Conservation (phyloP, 768 basidiomycete genomes). For the Trametes maxima region DNA sequence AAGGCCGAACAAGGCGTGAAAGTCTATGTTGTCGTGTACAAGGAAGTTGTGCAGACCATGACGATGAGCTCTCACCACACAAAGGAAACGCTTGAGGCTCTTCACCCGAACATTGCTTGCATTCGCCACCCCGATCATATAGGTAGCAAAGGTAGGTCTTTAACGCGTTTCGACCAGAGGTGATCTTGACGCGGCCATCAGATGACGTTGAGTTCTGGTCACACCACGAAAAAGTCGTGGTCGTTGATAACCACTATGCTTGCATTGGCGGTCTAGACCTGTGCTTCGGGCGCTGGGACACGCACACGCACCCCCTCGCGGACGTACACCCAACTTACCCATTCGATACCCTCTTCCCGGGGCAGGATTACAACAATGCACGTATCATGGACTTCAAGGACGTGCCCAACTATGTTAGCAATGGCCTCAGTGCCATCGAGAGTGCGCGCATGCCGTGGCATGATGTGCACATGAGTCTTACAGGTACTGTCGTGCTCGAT, state of each 20-base stretch:
- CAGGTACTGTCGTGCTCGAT: conserved; percentile 84
- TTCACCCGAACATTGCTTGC: conserved; percentile 86
- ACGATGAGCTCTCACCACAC: conserved; percentile 85
- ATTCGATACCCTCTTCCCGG: conserved; percentile 81
- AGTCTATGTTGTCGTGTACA: conserved; percentile 91
- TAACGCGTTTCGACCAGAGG: background rate
- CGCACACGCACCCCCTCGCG: conserved; percentile 84
- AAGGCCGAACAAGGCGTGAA: conserved; percentile 94
- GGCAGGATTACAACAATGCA: conserved; percentile 93
- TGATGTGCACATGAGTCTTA: conserved; percentile 89
- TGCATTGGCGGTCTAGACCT: conserved; percentile 94
- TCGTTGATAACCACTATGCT: conserved; percentile 84
- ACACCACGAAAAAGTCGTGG: conserved; percentile 90
- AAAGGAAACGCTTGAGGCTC: conserved; percentile 75
- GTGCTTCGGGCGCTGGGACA: conserved; percentile 98
- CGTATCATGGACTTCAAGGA: conserved; percentile 82
- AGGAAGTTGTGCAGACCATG: conserved; percentile 96
- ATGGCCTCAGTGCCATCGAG: conserved; percentile 66
- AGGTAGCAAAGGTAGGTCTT: conserved; percentile 61
- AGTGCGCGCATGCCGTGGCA: conserved; percentile 93
- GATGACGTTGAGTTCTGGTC: conserved; percentile 87
- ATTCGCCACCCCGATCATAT: conserved; percentile 93
- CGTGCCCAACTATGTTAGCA: conserved; percentile 77
- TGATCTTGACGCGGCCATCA: conserved; percentile 26
- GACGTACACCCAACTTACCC: conserved; percentile 93